Conservation (phyloP, 768 basidiomycete genomes). For the Termitomyces sp. region DNA sequence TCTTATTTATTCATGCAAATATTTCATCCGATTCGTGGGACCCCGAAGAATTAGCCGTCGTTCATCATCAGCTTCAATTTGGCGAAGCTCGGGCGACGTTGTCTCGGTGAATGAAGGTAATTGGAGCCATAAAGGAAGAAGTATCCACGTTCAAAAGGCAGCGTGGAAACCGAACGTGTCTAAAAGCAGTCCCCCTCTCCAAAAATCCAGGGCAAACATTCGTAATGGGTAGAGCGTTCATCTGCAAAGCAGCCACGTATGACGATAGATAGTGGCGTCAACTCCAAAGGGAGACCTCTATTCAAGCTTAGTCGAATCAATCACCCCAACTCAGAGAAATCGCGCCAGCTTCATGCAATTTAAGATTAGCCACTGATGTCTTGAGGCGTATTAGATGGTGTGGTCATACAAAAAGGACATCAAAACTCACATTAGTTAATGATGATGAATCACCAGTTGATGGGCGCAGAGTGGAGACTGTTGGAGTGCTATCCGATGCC, state of each 20-base stretch:
- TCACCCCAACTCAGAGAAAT: slow-evolving; percentile 27
- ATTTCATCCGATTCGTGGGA: not conserved
- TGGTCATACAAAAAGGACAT: not conserved
- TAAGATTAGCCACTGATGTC: slow-evolving; percentile 9
- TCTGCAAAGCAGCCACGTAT: slow-evolving; percentile 1
- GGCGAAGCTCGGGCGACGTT: not conserved
- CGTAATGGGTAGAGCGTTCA: not conserved
- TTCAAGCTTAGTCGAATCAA: slow-evolving; percentile 3
- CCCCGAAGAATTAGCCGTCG: no score
- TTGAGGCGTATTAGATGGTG: slow-evolving; percentile 3
- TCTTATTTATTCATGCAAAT: not conserved
- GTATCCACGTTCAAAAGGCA: not conserved
- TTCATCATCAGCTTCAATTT: not conserved
- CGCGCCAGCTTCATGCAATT: slow-evolving; percentile 19
- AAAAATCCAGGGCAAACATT: not conserved
- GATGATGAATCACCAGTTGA: not conserved
- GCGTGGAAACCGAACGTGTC: not conserved
- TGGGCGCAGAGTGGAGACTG: not conserved
- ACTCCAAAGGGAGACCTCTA: not conserved
- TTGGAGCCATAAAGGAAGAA: not conserved
- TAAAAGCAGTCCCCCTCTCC: not conserved
- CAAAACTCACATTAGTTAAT: slow-evolving; percentile 1
- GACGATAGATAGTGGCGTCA: not conserved
- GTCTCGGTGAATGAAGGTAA: not conserved
- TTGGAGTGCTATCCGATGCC: slow-evolving; percentile 6